phyloP scores from a whole-genome alignment of 2,329 filamentous ascomycete genomes.

The Microsporum ferrugineum region DNA sequence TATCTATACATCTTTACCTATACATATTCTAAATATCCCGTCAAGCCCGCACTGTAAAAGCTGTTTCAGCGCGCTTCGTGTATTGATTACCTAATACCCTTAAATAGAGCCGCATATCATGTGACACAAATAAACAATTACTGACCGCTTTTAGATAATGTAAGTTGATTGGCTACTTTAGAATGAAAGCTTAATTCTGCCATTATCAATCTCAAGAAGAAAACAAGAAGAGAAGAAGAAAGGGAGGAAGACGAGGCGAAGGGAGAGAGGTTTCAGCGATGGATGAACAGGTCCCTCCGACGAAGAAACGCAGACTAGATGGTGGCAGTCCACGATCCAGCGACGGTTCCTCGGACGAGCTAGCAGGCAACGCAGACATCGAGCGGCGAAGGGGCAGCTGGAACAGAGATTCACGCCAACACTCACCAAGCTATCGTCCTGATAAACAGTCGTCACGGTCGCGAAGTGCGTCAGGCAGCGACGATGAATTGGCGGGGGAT shows the following conservation, averaged over 20 bases:
- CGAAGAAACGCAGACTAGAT: conserved; percentile 26
- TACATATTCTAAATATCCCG: too few species aligned
- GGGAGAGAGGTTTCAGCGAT: not conserved
- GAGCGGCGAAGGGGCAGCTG: conserved; percentile 29
- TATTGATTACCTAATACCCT: not conserved
- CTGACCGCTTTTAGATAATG: not conserved
- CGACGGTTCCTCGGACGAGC: conserved; percentile 29
- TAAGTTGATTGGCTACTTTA: conserved; percentile 11
- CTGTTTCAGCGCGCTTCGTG: not conserved
- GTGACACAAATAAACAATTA: not conserved
- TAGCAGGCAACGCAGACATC: conserved; percentile 27
- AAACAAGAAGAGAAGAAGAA: not conserved
- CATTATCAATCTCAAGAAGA: not conserved
- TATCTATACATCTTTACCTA: not conserved
- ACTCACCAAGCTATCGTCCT: conserved; percentile 7
- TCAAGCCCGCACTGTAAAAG: not conserved
- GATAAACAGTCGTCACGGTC: conserved; percentile 5
- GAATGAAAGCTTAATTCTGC: not conserved
- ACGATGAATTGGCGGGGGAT: conserved; percentile 37
- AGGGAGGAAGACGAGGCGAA: not conserved
- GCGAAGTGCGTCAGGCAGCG: conserved; percentile 27
- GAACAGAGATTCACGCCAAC: conserved; percentile 12
- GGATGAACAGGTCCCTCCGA: conserved; percentile 15
- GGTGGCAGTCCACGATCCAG: conserved; percentile 19
- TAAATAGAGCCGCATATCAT: not conserved